These are phyloP conservation scores for Curvularia eragrostidis DNA, from an alignment of 2,329 filamentous ascomycete species.

Conservation along the genomic window DNA sequence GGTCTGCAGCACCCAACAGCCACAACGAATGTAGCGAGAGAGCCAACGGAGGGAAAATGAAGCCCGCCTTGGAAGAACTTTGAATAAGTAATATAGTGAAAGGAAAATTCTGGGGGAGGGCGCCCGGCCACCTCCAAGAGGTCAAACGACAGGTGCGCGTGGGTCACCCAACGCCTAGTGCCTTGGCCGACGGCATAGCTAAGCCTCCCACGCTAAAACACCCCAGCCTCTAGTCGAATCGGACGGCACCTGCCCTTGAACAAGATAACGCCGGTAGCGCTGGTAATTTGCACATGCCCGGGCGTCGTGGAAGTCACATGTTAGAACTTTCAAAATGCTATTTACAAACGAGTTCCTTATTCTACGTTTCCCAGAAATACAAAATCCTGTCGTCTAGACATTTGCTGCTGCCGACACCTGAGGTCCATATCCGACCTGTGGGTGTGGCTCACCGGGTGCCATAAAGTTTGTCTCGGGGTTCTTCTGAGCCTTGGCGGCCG, in stretches of 20 bases:
- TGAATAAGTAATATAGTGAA: background rate
- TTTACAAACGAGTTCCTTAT: conserved; percentile 36
- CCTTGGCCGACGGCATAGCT: conserved; percentile 21
- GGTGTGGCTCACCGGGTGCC: conserved; percentile 55
- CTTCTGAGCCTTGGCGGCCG: conserved; percentile 78
- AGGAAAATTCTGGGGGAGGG: conserved; percentile 1
- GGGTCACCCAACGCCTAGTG: conserved; percentile 13
- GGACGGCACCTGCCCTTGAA: conserved; percentile 14
- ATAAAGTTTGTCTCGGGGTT: conserved; percentile 60
- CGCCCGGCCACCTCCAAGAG: conserved; percentile 3
- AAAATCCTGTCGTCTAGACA: conserved; percentile 23
- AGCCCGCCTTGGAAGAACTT: background rate
- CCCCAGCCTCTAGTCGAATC: conserved; percentile 5
- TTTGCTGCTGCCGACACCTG: conserved; percentile 34
- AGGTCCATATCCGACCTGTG: conserved; percentile 53
- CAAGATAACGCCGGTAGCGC: conserved; percentile 17
- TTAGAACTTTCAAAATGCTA: conserved; percentile 33
- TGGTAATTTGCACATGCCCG: conserved; percentile 36
- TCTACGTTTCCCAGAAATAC: conserved; percentile 21
- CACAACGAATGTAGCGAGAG: background rate
- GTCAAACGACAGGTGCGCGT: conserved; percentile 8
- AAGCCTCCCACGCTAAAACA: conserved; percentile 12
- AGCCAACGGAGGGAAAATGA: background rate
- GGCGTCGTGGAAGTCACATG: conserved; percentile 26
- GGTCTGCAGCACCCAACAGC: background rate